Conservation (phyloP, 2,329 filamentous ascomycete species). For the Parastagonospora nodorum region DNA sequence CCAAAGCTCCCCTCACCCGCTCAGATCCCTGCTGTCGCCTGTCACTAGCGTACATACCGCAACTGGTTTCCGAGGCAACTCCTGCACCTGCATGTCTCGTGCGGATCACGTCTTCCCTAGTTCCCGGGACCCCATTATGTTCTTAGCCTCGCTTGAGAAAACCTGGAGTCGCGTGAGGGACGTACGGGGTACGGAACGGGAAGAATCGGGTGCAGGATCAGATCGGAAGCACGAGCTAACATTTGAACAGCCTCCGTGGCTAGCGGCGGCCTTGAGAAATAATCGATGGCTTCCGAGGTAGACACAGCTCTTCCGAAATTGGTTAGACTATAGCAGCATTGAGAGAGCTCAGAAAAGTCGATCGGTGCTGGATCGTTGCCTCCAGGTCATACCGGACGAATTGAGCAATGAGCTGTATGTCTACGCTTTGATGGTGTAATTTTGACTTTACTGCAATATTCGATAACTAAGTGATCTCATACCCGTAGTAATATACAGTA, state of each 20-base stretch:
- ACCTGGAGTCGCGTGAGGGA: constrained; percentile 5
- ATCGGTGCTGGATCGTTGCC: too few relatives aligned
- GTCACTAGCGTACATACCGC: background rate
- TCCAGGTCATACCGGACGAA: too few relatives aligned
- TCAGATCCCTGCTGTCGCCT: background rate
- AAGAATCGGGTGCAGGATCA: background rate
- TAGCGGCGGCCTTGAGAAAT: background rate
- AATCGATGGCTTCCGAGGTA: background rate
- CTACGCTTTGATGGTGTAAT: too few relatives aligned
- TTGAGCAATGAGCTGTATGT: too few relatives aligned
- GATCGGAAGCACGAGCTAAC: background rate
- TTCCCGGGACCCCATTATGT: background rate
- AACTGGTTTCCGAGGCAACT: background rate
- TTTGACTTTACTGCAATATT: too few relatives aligned
- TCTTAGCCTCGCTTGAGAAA: background rate
- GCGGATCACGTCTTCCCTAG: background rate
- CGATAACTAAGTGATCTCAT: too few relatives aligned
- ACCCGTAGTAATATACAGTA: too few relatives aligned
- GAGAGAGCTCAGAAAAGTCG: too few relatives aligned
- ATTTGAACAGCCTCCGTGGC: background rate
- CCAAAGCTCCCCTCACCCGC: background rate
- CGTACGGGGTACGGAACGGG: background rate
- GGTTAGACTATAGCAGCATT: too few relatives aligned
- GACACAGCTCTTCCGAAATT: too few relatives aligned
- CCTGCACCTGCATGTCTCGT: background rate